Percentiles rank a stretch among this genome's conserved stretches.
phyloP scores from a whole-genome alignment of 2,329 filamentous ascomycete genomes.

The Microdochium bolleyi region DNA sequence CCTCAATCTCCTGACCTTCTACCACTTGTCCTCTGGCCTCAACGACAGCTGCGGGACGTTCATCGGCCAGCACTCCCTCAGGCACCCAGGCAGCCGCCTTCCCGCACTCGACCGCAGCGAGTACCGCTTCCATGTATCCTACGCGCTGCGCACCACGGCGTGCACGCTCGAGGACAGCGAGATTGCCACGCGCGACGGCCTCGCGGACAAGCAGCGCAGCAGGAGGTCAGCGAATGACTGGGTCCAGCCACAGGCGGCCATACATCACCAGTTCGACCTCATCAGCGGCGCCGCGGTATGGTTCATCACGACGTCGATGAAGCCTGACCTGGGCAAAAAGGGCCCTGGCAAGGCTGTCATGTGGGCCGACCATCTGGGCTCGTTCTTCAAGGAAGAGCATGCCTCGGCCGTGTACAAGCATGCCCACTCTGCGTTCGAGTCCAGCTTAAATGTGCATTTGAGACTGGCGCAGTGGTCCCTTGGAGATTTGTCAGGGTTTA shows the following conservation, averaged over 20 bases:
- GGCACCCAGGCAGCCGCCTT: background rate
- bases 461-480: background rate
- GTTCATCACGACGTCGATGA: background rate
- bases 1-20: background rate
- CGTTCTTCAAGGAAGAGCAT: background rate
- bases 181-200: background rate
- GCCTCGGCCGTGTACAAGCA: background rate
- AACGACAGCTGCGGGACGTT: background rate
- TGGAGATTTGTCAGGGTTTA: background rate
- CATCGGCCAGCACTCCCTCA: background rate
- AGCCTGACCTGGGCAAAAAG: background rate
- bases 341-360: background rate
- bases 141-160: background rate
- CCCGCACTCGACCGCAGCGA: background rate
- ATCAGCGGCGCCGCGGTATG: background rate
- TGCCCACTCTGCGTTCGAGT: background rate
- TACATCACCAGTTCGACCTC: background rate
- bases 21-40: background rate
- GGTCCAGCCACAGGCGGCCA: background rate
- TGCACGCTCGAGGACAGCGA: background rate
- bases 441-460: background rate
- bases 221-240: background rate
- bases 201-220: background rate
- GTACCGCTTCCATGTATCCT: background rate
- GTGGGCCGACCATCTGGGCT: background rate